A percentile compares a stretch with the other conserved stretches of the same genome.
Conservation (phyloP, 78 protist species). For the Dictyostelium purpureum region DNA sequence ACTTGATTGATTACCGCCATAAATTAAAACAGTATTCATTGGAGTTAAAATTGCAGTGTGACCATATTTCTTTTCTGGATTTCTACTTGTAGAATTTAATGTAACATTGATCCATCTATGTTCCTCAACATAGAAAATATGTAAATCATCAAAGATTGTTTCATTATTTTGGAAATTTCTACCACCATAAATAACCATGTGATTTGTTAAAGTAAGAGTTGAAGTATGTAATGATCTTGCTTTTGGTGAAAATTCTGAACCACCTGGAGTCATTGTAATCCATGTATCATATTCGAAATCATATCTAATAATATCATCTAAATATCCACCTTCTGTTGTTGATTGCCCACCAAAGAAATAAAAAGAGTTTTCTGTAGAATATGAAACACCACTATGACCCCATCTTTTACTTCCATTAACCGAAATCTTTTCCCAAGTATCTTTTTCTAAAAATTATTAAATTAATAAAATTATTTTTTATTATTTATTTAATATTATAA, state of each 20-base stretch:
- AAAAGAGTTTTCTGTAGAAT: conserved; percentile 4
- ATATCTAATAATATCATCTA: conserved; percentile 17
- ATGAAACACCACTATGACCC: conserved; percentile 52
- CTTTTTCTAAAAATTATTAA: background rate
- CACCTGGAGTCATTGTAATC: background rate
- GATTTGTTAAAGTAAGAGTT: background rate
- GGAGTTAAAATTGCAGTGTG: conserved; percentile 29
- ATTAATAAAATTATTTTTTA: background rate
- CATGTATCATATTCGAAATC: conserved; percentile 30
- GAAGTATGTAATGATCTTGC: background rate
- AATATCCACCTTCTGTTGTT: background rate
- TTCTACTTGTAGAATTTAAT: background rate
- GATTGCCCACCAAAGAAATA: conserved; percentile 23
- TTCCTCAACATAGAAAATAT: background rate
- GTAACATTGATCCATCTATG: conserved; percentile 4
- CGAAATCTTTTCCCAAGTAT: conserved; percentile 19
- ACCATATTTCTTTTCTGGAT: background rate
- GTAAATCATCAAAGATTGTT: too few species aligned
- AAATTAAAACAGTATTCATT: conserved; percentile 32
- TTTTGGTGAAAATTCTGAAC: background rate
- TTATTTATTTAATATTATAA: background rate
- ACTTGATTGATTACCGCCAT: conserved; percentile 21
- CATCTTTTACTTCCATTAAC: background rate
- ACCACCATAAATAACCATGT: conserved; percentile 63
- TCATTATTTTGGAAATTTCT: too few species aligned